These are phyloP conservation scores for Nadsonia starkeyi-henricii DNA, from an alignment of 1,139 yeast genomes.

Conservation along the genomic window DNA sequence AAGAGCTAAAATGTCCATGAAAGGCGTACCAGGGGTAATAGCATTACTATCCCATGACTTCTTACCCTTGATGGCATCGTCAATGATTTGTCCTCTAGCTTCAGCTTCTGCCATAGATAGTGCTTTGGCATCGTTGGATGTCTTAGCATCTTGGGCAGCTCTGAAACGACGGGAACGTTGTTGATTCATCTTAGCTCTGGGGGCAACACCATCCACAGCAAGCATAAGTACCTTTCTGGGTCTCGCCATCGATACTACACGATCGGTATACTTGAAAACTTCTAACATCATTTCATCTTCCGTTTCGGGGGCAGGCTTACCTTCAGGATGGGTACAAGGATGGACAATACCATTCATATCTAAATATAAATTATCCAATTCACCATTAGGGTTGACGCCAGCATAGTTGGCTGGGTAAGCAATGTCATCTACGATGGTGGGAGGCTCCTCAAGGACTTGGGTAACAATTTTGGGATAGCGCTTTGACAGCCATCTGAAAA, in stretches of 20 bases:
- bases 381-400: conserved; percentile 88
- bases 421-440: conserved; percentile 40
- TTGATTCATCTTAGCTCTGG: conserved; percentile 97
- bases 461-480: conserved; percentile 91
- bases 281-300: conserved; percentile 93
- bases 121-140: conserved; percentile 18
- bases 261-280: conserved; percentile 75
- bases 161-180: conserved; percentile 92
- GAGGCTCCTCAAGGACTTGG: conserved; percentile 71
- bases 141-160: conserved; percentile 74
- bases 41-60: conserved; percentile 79
- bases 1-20: conserved; percentile 80
- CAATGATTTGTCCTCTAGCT: conserved; percentile 29
- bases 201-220: conserved; percentile 99
- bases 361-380: conserved; percentile 73
- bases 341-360: conserved; percentile 98
- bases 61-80: conserved; percentile 29
- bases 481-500: conserved; percentile 88
- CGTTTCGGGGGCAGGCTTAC: conserved; percentile 83
- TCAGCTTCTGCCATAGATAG: conserved; percentile 35
- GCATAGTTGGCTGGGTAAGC: conserved; percentile 53
- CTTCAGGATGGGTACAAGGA: conserved; percentile 95
- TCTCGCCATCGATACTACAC: conserved; percentile 84
- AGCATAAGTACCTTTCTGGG: conserved; percentile 83
- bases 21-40: conserved; percentile 97